phyloP scores from a whole-genome alignment of 768 basidiomycete species.

The Lactarius sanguifluus region DNA sequence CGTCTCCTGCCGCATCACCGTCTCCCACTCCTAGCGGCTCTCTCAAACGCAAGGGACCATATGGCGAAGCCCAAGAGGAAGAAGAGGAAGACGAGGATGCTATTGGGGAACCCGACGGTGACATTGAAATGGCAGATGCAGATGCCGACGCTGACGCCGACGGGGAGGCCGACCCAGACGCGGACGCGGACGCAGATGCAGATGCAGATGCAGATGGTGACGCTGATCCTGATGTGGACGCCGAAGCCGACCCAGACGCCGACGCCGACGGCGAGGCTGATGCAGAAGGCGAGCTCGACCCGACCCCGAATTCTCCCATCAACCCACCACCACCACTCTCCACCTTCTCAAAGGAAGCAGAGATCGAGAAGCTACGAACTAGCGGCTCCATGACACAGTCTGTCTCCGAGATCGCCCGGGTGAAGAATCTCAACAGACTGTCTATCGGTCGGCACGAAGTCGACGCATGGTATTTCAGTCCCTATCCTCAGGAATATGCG shows the following conservation, averaged over 20 bases:
- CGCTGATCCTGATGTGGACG: constrained; percentile 33
- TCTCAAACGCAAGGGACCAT: constrained; percentile 66
- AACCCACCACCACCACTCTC: constrained; percentile 53
- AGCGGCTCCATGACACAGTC: constrained; percentile 99
- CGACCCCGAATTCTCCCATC: constrained; percentile 51
- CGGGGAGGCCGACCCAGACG: constrained; percentile 39
- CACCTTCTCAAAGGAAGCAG: constrained; percentile 93
- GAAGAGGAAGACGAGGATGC: constrained; percentile 52
- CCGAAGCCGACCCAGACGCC: constrained; percentile 46
- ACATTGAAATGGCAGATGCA: constrained; percentile 47
- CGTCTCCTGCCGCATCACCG: constrained; percentile 45
- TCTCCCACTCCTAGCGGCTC: constrained; percentile 55
- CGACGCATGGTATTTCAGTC: constrained; percentile 99
- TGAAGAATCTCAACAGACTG: constrained; percentile 96
- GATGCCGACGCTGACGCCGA: constrained; percentile 58
- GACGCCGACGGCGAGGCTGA: constrained; percentile 70
- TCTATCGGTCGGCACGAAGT: constrained; percentile 97
- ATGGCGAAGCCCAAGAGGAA: constrained; percentile 63
- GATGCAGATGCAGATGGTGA: constrained; percentile 45
- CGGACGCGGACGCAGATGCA: constrained; percentile 40
- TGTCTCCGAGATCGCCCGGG: constrained; percentile 94
- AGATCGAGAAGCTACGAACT: constrained; percentile 97
- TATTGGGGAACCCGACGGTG: constrained; percentile 22
- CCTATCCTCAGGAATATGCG: constrained; percentile 97
- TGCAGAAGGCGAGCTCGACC: constrained; percentile 68